Evolutionary conservation across 768 basidiomycete genomes (phyloP), one percentile per base, ranked within the genome.

Genomic region (Boletus rubroflammeus): DNA sequence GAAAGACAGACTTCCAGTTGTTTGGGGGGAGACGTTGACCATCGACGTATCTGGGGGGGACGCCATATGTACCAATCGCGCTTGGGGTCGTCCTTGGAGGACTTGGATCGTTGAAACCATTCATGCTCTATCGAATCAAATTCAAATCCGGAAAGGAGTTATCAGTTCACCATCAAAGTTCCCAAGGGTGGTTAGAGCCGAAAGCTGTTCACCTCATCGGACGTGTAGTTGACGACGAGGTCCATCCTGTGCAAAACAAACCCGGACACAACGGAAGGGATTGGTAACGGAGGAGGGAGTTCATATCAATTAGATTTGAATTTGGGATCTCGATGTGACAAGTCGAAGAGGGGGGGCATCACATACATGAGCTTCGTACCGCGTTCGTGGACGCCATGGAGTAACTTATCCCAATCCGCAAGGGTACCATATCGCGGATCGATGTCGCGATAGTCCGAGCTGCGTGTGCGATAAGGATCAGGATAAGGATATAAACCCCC

Each of bases 21-120:
- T 88, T 87, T 0, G 88, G 88, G 6, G 85, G 83, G 2, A 73
- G 69, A 23, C 78, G 76, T 43, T 78, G 72, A 1, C 86, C 86
- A 3, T 76, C 67, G 14, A 71, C 71, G 54, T 82, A 80, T 58
- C 72, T 76, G 3, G 84, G 80, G 80, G 4, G 83, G 81, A 15
- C 81, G 78, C 88, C 88, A 90, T 55, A 85, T 77, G 68, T 88
- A 91, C 85, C 86, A 89, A 62, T 89, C 80, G 14, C 87, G 78
- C 67, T 85, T 88, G 0, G 82, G 78, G 62, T 79, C 75, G 7
- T 72, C 66, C 47, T 73, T 73, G 44, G 73, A 81, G 64, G 70
- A 76, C 66, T 59, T 79, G 25, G 85, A 84, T 60, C 81, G 74
- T 31, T 76, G 55, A 72, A 89, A 91, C 88, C 89, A 90, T 11